Evolutionary conservation across 768 basidiomycete genomes (phyloP).

Genomic region (Suillus spraguei): DNA sequence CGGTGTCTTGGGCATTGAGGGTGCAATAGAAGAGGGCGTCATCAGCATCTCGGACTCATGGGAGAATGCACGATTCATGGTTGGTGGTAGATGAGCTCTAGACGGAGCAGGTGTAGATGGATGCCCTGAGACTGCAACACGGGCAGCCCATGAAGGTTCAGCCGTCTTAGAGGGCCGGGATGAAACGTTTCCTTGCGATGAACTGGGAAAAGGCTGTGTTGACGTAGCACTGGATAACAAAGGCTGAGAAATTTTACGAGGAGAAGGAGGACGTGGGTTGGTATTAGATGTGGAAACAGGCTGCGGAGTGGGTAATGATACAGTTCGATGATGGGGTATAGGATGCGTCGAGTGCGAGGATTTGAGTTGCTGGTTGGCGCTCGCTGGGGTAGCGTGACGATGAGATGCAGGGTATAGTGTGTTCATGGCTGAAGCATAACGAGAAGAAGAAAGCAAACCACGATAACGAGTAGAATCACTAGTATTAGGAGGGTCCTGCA

Average conservation of each 20-base stretch:
- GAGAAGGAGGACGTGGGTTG: slow-evolving; percentile 26
- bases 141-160: slow-evolving; percentile 20
- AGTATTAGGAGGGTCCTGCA: slow-evolving; percentile 22
- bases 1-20: slow-evolving; percentile 37
- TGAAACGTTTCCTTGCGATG: slow-evolving; percentile 11
- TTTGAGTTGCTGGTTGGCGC: slow-evolving; percentile 20
- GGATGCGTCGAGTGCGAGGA: slow-evolving; percentile 25
- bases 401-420: slow-evolving; percentile 26
- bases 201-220: slow-evolving; percentile 32
- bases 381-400: slow-evolving; percentile 25
- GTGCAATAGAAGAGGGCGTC: slow-evolving; percentile 68
- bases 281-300: slow-evolving; percentile 16
- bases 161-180: background rate
- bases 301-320: slow-evolving; percentile 36
- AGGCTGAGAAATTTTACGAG: slow-evolving; percentile 32
- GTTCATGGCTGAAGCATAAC: slow-evolving; percentile 23
- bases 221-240: slow-evolving; percentile 24
- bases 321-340: slow-evolving; percentile 36
- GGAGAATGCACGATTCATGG: slow-evolving; percentile 39
- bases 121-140: slow-evolving; percentile 34
- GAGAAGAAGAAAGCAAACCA: slow-evolving; percentile 20
- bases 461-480: slow-evolving; percentile 28
- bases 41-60: slow-evolving; percentile 56
- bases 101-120: slow-evolving; percentile 33
- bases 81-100: slow-evolving; percentile 25